Base-by-base conservation (phyloP, 768 basidiomycete genomes). In the Phlegmacium glaucopus region DNA sequence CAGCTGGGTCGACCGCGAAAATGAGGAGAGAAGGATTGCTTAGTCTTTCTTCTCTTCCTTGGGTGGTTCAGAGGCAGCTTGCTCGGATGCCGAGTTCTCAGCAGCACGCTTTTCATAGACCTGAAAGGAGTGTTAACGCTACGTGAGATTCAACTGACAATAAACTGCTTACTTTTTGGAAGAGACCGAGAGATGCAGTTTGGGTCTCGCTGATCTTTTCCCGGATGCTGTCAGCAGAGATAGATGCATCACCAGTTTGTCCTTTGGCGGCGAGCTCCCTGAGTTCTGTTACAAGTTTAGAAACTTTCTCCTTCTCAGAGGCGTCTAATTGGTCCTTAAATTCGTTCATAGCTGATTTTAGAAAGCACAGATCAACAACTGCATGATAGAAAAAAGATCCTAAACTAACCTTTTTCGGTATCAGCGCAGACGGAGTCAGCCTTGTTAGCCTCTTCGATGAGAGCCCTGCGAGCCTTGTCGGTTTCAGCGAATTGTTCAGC, bases 361-460 rank as follows among this genome's bases (percentile, higher is more conserved):
- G 29, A 10, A 27, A 30, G 7, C 22, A 22, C 40, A 7, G 12
- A 27, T 10, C 4, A 8, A 17, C 25, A 38, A 22, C 29, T 32
- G 18, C 22, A 5, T 35, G n/a, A 9, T 5, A 18, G 30, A 9
- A 9, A 30, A 29, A 27, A 37, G 10, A 5, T 30, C 28, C 8
- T 9, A 9, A 0, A 67, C 78, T 40, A 54, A 86, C 87, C 89
- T 75, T 97, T 98, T 79, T 97, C 94, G 2, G 94, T 98, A 64
- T 98, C 95, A 49, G 85, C 75, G 61, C 85, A 89, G 57, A 97
- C 86, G 6, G 91, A 94, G 66, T 97, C 94, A 39, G 91, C 95
- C 74, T 90, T 89, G 80, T 98, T 98, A 35, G 93, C 80, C 65
- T 94, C 90, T 75, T 99, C 96, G 54, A 99, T 98, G 48, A 98